Percentiles rank a stretch among this genome's conserved stretches.
These are phyloP conservation scores for Zygnema circumcarinatum DNA, from an alignment of 139 green algal species.

Conservation along the genomic window DNA sequence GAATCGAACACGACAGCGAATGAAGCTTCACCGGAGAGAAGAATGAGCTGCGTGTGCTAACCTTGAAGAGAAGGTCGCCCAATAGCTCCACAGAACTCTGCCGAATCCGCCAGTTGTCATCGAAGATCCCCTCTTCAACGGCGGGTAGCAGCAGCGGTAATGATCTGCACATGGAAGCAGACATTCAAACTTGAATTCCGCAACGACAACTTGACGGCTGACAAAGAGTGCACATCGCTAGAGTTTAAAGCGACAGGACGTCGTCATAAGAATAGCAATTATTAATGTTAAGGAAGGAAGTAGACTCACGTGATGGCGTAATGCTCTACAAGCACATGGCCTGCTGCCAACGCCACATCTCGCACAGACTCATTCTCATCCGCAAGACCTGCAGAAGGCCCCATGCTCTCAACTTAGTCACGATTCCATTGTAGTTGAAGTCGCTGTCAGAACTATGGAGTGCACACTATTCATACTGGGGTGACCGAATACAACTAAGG, in stretches of 20 bases:
- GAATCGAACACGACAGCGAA: no score
- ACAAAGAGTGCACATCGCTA: conserved; percentile 14
- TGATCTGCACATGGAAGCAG: conserved; percentile 27
- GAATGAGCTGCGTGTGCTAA: no score
- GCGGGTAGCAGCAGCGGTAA: conserved; percentile 90
- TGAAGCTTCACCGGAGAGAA: no score
- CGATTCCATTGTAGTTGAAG: conserved; percentile 65
- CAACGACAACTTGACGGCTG: no score
- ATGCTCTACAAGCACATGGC: conserved; percentile 78
- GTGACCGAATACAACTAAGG: no score
- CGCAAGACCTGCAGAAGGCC: conserved; percentile 84
- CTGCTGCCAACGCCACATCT: conserved; percentile 84
- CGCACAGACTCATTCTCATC: conserved; percentile 94
- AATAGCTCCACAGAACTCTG: conserved; percentile 93
- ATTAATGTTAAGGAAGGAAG: conserved; percentile 26
- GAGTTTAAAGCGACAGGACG: background rate
- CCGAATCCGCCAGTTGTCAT: conserved; percentile 93
- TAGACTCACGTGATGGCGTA: conserved; percentile 69
- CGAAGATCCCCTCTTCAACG: conserved; percentile 86
- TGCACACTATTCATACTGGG: no score
- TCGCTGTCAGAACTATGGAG: no score
- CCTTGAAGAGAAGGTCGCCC: conserved; percentile 93
- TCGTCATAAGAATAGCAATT: background rate
- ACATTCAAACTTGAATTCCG: no score
- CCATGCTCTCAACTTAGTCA: conserved; percentile 59